Base-by-base conservation (phyloP, 345 rosid species). In the Ceriops zippeliana region DNA sequence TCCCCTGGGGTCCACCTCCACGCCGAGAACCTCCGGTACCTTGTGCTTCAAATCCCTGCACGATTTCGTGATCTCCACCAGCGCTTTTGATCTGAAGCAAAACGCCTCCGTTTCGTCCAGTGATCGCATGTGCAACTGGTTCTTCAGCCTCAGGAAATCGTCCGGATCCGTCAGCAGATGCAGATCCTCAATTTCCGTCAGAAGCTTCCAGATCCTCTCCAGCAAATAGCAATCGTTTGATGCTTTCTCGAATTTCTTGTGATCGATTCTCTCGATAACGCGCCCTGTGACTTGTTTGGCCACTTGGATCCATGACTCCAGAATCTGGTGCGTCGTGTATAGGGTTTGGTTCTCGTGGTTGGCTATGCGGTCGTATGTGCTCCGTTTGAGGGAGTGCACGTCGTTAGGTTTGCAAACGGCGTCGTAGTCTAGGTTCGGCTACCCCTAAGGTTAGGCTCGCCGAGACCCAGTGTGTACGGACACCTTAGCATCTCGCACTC, bases 1-100 rank as follows among this genome's bases (percentile, higher is more conserved):
- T 10, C 99, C 99, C n/a, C 68, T 85, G 0, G 99, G 99, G 68
- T 96, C 99, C 47, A 84, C 99, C 84, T 86, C 96, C 35, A 89
- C 99, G 2, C 71, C 92, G 5, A 92, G 60, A 13, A 96, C 80
- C 53, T 7, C 71, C 53, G 99, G 99, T 0, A 96, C 93, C 47
- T 75, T 85, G 58, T 96, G 92, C 70, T 85, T 87, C 65, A 96
- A 72, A 38, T 90, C 97, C 62, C 86, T 85, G 54, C 89, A 86
- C 71, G 53, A 60, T 66, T 67, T 83, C 65, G 86, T 86, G 38
- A 91, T 77, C 66, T 85, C 90, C 52, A 88, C 90, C 24, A 95
- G 78, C 32, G 84, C 87, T 42, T 37, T 84, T 4, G 99, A 95
- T 73, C 98, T 65, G 81, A 95, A 95, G 68, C 99, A 95, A 52